phyloP scores from a whole-genome alignment of 2,329 filamentous ascomycete species.

The Fusarium solani-melongenae region DNA sequence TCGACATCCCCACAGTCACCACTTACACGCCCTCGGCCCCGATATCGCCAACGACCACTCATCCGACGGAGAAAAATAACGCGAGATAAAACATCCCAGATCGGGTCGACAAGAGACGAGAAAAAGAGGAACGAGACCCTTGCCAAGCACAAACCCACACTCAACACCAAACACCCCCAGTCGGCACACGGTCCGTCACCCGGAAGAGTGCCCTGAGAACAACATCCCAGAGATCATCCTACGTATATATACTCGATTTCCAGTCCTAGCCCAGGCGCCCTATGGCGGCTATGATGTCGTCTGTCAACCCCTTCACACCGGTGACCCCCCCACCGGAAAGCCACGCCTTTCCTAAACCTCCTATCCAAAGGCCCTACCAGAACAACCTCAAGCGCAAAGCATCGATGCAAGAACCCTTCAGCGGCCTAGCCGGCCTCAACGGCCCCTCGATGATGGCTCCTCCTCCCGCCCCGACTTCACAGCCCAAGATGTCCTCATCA shows the following conservation, averaged over 20 bases:
- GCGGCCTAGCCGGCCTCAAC: constrained; percentile 28
- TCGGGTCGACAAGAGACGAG: constrained; percentile 17
- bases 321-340: constrained; percentile 45
- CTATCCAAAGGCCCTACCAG: constrained; percentile 43
- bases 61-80: constrained; percentile 21
- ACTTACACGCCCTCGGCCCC: constrained; percentile 31
- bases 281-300: constrained; percentile 48
- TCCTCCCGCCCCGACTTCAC: constrained; percentile 39
- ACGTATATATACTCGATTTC: constrained; percentile 33
- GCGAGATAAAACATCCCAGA: constrained; percentile 11
- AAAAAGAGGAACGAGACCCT: constrained; percentile 28
- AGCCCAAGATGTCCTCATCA: constrained; percentile 36
- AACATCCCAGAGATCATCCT: constrained; percentile 9
- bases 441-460: constrained; percentile 37
- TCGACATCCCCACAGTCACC: constrained; percentile 20
- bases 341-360: constrained; percentile 46
- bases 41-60: constrained; percentile 13
- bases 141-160: constrained; percentile 16
- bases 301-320: constrained; percentile 45
- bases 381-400: constrained; percentile 44
- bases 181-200: constrained; percentile 21
- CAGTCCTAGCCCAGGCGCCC: constrained; percentile 29
- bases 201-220: constrained; percentile 19
- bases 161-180: constrained; percentile 12
- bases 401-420: constrained; percentile 39